Conservation (phyloP, 805 yeast genomes). For the Wilhelminamyces savonicus region DNA sequence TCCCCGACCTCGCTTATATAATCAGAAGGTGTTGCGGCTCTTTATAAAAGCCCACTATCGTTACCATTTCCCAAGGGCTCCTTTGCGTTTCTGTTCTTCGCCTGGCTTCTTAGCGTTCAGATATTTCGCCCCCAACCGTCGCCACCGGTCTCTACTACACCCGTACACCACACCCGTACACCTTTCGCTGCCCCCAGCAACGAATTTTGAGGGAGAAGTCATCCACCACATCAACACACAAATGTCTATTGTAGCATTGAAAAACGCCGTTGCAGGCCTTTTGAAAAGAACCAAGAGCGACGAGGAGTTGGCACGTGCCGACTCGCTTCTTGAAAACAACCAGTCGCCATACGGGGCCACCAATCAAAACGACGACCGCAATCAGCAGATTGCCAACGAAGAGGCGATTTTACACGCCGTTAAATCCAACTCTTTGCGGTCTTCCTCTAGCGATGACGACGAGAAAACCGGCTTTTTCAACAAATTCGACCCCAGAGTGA, state of each 20-base stretch:
- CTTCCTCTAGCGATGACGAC: constrained; percentile 2
- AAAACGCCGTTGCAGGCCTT: constrained; percentile 26
- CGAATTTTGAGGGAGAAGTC: no score
- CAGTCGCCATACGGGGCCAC: constrained; percentile 34
- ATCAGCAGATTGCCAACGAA: constrained; percentile 28
- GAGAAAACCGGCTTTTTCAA: constrained; percentile 34
- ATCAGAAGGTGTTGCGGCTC: no score
- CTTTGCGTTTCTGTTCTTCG: no score
- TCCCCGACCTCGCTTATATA: no score
- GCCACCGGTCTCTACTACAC: no score
- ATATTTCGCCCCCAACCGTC: no score
- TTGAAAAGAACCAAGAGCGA: constrained; percentile 17
- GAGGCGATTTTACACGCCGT: constrained; percentile 30
- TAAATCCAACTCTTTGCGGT: constrained; percentile 7
- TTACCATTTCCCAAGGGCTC: no score
- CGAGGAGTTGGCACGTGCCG: constrained; percentile 24
- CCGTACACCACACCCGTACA: no score
- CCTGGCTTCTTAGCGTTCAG: no score
- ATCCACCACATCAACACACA: no score
- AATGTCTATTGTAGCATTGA: constrained; percentile 31
- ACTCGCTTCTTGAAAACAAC: constrained; percentile 25
- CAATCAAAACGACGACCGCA: constrained; percentile 21
- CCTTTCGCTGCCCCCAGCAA: no score
- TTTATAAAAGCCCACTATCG: no score
- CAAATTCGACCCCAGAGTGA: constrained; percentile 80